phyloP scores from a whole-genome alignment of 2,329 filamentous ascomycete species.

The Hymenoscyphus repandus region DNA sequence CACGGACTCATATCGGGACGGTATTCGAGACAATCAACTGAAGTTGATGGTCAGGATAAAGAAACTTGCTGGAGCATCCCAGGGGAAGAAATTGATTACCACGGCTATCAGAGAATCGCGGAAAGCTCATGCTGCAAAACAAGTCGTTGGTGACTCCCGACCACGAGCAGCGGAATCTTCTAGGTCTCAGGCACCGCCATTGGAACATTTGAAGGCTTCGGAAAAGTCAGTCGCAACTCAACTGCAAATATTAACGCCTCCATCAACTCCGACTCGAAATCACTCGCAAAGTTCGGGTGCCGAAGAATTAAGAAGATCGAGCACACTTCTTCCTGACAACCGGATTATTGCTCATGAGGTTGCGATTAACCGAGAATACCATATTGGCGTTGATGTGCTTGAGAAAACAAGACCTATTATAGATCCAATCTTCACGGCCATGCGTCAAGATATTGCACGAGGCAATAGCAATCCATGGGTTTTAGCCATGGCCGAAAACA shows the following conservation, averaged over 20 bases:
- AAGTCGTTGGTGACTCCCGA: constrained; percentile 63
- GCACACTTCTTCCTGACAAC: constrained; percentile 63
- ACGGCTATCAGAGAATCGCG: constrained; percentile 70
- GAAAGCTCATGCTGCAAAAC: constrained; percentile 58
- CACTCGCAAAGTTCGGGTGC: constrained; percentile 19
- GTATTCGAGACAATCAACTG: constrained; percentile 75
- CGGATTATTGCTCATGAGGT: constrained; percentile 73
- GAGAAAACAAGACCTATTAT: constrained; percentile 58
- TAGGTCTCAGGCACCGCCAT: constrained; percentile 34
- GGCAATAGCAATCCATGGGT: constrained; percentile 65
- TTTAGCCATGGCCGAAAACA: constrained; percentile 63
- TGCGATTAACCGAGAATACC: constrained; percentile 72
- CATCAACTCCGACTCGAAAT: constrained; percentile 40
- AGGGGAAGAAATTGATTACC: constrained; percentile 67
- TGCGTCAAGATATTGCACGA: constrained; percentile 56
- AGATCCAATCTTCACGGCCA: constrained; percentile 50
- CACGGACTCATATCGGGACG: constrained; percentile 70
- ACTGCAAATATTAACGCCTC: constrained; percentile 48
- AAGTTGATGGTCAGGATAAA: constrained; percentile 77
- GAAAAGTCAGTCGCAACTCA: constrained; percentile 38
- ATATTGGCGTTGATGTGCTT: constrained; percentile 59
- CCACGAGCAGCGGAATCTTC: constrained; percentile 50
- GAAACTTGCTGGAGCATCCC: constrained; percentile 65
- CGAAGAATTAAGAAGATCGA: constrained; percentile 26
- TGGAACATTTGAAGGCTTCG: constrained; percentile 38